Conservation (phyloP, 768 basidiomycete species). For the Boletus subparvulus region DNA sequence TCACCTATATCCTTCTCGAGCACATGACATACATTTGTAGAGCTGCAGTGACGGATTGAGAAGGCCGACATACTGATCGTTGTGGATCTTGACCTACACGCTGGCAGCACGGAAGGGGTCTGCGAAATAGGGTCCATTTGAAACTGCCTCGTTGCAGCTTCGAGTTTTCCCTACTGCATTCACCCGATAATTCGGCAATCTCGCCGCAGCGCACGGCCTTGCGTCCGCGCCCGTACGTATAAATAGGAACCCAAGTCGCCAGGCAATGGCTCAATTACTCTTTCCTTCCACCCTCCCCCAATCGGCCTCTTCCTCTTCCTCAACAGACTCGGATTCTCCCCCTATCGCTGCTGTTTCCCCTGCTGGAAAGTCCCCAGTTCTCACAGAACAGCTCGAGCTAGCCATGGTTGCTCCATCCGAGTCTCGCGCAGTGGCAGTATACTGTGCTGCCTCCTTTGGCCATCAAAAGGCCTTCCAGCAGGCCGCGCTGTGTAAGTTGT, state of each 20-base stretch:
- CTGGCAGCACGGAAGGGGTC: neutral
- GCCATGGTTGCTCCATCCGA: constrained; percentile 32
- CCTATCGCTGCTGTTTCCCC: neutral
- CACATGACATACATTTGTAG: neutral
- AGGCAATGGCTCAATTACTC: constrained; percentile 12
- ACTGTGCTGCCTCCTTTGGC: constrained; percentile 79
- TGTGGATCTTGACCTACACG: neutral
- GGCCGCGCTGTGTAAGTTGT: constrained; percentile 68
- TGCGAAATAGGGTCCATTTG: neutral
- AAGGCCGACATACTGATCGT: neutral
- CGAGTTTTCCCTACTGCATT: constrained; percentile 4
- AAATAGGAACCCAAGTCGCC: constrained; percentile 19
- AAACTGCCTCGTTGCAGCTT: constrained; percentile 25
- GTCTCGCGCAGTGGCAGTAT: constrained; percentile 64
- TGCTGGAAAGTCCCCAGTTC: neutral
- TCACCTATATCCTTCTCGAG: neutral
- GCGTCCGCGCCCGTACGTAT: constrained; percentile 14
- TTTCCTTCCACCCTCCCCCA: constrained; percentile 6
- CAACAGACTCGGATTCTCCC: neutral
- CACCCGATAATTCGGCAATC: constrained; percentile 8
- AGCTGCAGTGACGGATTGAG: neutral
- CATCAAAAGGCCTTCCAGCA: constrained; percentile 55
- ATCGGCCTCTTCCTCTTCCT: neutral
- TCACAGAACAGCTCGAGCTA: constrained; percentile 12
- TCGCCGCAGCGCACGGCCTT: constrained; percentile 14